Conservation (phyloP, 2,329 filamentous ascomycete genomes). For the Anthostomella pinea region DNA sequence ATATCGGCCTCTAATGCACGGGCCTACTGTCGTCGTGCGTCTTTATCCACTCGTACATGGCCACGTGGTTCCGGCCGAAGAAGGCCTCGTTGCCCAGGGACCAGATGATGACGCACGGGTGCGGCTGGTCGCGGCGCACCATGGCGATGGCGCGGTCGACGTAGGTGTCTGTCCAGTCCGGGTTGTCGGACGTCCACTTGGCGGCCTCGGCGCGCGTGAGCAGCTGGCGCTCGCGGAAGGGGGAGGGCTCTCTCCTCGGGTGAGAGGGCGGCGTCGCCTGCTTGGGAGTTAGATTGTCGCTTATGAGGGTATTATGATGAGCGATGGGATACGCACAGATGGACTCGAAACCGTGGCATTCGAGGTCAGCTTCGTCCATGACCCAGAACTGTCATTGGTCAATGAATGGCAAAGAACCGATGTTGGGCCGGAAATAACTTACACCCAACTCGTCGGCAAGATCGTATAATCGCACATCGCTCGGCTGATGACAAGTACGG, state of each 20-base stretch:
- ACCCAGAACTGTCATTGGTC: conserved; percentile 46
- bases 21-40: conserved; percentile 51
- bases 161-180: conserved; percentile 57
- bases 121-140: conserved; percentile 62
- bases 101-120: conserved; percentile 65
- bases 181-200: conserved; percentile 54
- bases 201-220: conserved; percentile 36
- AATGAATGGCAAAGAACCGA: background rate
- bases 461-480: conserved; percentile 52
- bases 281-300: conserved; percentile 11
- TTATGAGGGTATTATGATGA: too few species aligned
- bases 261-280: conserved; percentile 30
- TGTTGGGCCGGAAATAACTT: conserved; percentile 8
- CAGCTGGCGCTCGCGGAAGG: conserved; percentile 30
- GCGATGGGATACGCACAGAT: conserved; percentile 21
- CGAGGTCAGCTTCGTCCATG: conserved; percentile 46
- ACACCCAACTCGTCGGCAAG: conserved; percentile 52
- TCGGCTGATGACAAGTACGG: conserved; percentile 58
- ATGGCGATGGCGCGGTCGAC: conserved; percentile 63
- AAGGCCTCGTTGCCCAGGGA: conserved; percentile 67
- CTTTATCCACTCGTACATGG: conserved; percentile 62
- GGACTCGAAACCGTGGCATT: conserved; percentile 38
- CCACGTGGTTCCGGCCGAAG: conserved; percentile 60
- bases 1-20: conserved; percentile 63
- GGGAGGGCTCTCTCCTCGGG: conserved; percentile 25